phyloP scores from a whole-genome alignment of 805 yeast genomes.

The Scheffersomyces spartinae region DNA sequence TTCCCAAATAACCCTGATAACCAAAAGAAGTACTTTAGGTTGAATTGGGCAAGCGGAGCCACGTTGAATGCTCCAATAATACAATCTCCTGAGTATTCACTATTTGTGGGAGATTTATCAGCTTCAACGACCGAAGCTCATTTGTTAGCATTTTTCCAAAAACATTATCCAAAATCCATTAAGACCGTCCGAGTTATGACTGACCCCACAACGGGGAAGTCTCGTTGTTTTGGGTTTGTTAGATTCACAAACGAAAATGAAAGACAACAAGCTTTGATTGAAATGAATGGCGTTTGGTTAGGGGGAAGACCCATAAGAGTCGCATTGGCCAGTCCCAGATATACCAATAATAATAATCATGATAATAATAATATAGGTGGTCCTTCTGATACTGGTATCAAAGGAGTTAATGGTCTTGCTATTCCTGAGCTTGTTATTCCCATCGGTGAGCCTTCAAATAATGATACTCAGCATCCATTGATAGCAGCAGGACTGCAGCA shows the following conservation, averaged over 20 bases:
- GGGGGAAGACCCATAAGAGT: slow-evolving; percentile 70
- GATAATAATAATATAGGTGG: slow-evolving; percentile 3
- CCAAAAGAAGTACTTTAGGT: slow-evolving; percentile 52
- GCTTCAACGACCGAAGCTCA: slow-evolving; percentile 77
- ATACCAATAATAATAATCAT: slow-evolving; percentile 7
- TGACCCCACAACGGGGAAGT: slow-evolving; percentile 67
- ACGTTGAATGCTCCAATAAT: slow-evolving; percentile 61
- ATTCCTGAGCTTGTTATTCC: slow-evolving; percentile 1
- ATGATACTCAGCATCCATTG: slow-evolving; percentile 4
- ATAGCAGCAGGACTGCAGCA: no score
- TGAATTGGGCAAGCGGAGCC: slow-evolving; percentile 82
- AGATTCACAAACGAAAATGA: slow-evolving; percentile 63
- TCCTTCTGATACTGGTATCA: slow-evolving; percentile 1
- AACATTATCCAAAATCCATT: slow-evolving; percentile 47
- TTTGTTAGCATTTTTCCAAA: slow-evolving; percentile 58
- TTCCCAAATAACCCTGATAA: slow-evolving; percentile 31
- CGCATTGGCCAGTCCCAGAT: slow-evolving; percentile 70
- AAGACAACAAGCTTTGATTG: slow-evolving; percentile 53
- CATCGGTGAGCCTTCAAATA: slow-evolving; percentile 1
- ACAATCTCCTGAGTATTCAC: slow-evolving; percentile 63
- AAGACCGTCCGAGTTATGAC: slow-evolving; percentile 81
- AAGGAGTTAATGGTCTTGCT: neutral
- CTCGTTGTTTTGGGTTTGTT: slow-evolving; percentile 74
- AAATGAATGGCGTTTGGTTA: slow-evolving; percentile 73
- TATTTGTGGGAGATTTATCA: slow-evolving; percentile 75